phyloP scores from a whole-genome alignment of 2,329 filamentous ascomycete genomes.

The Xylariaceae sp. region DNA sequence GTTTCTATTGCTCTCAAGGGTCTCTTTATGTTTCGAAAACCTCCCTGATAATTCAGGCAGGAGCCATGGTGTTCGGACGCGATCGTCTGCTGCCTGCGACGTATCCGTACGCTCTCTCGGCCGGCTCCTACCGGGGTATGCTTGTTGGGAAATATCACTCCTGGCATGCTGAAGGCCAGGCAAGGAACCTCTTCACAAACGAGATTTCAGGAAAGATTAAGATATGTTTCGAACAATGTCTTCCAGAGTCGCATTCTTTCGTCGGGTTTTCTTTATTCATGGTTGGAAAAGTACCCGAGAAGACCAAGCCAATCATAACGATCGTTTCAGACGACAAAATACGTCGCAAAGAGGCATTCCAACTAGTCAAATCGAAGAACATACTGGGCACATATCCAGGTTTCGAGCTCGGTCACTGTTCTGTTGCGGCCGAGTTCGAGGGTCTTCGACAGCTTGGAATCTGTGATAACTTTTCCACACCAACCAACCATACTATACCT shows the following conservation, averaged over 20 bases:
- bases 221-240: conserved; percentile 9
- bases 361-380: conserved; percentile 10
- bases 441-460: conserved; percentile 11
- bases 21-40: no score
- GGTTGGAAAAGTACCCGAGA: conserved; percentile 15
- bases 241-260: conserved; percentile 14
- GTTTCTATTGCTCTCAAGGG: no score
- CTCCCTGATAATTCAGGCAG: no score
- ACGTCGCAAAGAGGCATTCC: conserved; percentile 12
- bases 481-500: no score
- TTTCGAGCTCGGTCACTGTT: conserved; percentile 16
- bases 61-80: no score
- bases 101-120: conserved; percentile 14
- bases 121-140: conserved; percentile 11
- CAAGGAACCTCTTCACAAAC: conserved; percentile 7
- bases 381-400: conserved; percentile 8
- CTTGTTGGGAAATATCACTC: conserved; percentile 12
- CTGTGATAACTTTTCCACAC: no score
- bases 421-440: conserved; percentile 12
- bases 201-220: conserved; percentile 12
- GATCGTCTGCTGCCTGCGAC: conserved; percentile 8
- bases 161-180: conserved; percentile 12
- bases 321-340: conserved; percentile 14
- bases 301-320: conserved; percentile 15
- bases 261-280: conserved; percentile 16